phyloP scores from a whole-genome alignment of 805 yeast genomes.

The Metschnikowia bowlesiae region DNA sequence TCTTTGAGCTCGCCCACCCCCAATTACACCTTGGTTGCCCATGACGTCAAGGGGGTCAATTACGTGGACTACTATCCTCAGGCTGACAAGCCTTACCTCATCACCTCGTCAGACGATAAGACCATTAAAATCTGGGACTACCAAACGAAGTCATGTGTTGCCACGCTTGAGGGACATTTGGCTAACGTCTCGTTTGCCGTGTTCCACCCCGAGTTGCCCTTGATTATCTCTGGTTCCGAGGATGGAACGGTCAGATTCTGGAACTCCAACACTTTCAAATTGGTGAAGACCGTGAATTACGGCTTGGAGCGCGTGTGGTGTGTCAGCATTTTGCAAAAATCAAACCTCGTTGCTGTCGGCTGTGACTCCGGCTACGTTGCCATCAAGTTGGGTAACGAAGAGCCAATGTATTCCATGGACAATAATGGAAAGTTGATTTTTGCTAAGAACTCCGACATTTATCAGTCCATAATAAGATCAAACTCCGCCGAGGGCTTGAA shows the following conservation, averaged over 20 bases:
- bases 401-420: constrained; percentile 92
- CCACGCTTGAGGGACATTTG: constrained; percentile 89
- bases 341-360: constrained; percentile 84
- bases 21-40: constrained; percentile 87
- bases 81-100: constrained; percentile 93
- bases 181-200: constrained; percentile 95
- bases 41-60: constrained; percentile 90
- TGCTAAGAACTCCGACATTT: constrained; percentile 88
- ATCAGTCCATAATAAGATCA: constrained; percentile 70
- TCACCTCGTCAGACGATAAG: constrained; percentile 87
- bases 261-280: constrained; percentile 90
- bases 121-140: constrained; percentile 93
- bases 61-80: constrained; percentile 96
- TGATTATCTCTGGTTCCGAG: constrained; percentile 93
- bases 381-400: constrained; percentile 86
- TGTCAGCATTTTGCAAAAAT: constrained; percentile 63
- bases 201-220: constrained; percentile 96
- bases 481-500: constrained; percentile 57
- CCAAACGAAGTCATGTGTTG: constrained; percentile 93
- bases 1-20: constrained; percentile 82
- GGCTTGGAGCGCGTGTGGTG: constrained; percentile 98
- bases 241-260: constrained; percentile 92
- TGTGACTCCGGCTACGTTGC: constrained; percentile 93
- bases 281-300: constrained; percentile 86
- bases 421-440: constrained; percentile 86